A percentile compares a stretch with the other conserved stretches of the same genome.
Conservation (phyloP, 2,329 filamentous ascomycete genomes). For the Apiospora sp. region DNA sequence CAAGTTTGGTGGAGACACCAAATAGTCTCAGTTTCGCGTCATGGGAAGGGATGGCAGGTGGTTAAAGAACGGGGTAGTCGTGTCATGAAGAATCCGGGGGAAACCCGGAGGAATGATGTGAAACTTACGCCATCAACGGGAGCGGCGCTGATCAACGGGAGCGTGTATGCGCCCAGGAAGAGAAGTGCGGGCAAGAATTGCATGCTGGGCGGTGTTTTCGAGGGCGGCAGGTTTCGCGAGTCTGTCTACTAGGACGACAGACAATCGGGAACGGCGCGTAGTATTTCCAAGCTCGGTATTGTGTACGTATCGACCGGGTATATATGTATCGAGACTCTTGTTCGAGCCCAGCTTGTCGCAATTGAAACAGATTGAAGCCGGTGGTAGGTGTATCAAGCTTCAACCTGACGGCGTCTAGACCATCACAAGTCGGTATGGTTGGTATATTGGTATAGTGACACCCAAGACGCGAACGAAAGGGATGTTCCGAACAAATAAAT, state of each 20-base stretch:
- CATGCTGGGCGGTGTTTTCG: conserved; percentile 1
- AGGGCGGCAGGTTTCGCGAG: not conserved
- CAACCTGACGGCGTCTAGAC: conserved; percentile 12
- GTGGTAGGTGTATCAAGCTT: conserved; percentile 9
- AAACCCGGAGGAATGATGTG: not conserved
- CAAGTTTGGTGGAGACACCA: conserved; percentile 10
- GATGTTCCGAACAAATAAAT: not conserved
- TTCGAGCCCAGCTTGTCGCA: conserved; percentile 13
- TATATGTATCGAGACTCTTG: not conserved
- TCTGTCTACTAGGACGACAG: not conserved
- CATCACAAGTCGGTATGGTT: not conserved
- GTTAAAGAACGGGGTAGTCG: not conserved
- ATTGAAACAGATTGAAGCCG: conserved; percentile 15
- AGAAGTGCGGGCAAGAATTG: conserved; percentile 16
- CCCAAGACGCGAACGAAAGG: not conserved
- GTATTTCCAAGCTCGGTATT: not conserved
- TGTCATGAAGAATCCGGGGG: not conserved
- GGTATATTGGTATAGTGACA: not conserved
- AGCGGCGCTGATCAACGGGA: not conserved
- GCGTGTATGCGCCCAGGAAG: conserved; percentile 23
- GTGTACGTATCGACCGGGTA: not conserved
- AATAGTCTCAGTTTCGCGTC: conserved; percentile 13
- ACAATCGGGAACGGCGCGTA: not conserved
- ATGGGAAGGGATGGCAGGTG: conserved; percentile 7
- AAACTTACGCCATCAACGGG: conserved; percentile 25